These are phyloP conservation scores for Didymella pomorum DNA, from an alignment of 2,329 filamentous ascomycete genomes.

Conservation along the genomic window DNA sequence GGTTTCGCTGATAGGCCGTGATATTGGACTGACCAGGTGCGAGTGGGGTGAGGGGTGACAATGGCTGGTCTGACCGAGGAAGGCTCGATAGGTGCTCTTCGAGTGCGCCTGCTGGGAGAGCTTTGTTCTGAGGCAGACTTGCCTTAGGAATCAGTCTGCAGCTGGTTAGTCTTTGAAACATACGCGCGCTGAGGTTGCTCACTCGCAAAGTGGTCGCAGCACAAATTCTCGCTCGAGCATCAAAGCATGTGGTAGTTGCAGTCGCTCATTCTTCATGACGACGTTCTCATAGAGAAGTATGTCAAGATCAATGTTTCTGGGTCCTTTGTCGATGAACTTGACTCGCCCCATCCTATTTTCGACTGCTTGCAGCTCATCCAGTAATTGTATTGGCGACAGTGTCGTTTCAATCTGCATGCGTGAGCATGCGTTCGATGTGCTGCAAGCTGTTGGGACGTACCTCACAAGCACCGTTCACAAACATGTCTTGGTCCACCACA, in stretches of 20 bases:
- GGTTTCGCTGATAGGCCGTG: constrained; percentile 31
- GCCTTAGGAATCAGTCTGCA: constrained; percentile 38
- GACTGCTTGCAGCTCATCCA: constrained; percentile 84
- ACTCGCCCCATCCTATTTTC: constrained; percentile 80
- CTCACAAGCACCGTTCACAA: constrained; percentile 93
- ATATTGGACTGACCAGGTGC: constrained; percentile 43
- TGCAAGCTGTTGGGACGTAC: constrained; percentile 59
- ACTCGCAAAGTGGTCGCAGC: constrained; percentile 84
- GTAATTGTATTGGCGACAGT: constrained; percentile 75
- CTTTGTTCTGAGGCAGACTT: constrained; percentile 52
- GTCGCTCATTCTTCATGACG: constrained; percentile 70
- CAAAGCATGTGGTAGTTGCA: constrained; percentile 83
- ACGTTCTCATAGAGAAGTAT: constrained; percentile 81
- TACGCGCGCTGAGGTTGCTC: constrained; percentile 38
- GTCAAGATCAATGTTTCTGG: constrained; percentile 92
- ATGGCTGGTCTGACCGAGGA: constrained; percentile 42
- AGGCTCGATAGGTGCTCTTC: constrained; percentile 47
- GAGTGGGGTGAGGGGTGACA: constrained; percentile 53
- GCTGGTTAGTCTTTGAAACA: constrained; percentile 18
- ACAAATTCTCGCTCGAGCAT: constrained; percentile 96
- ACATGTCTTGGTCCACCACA: constrained; percentile 83
- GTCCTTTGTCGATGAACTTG: constrained; percentile 91
- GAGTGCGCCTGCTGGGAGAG: constrained; percentile 55
- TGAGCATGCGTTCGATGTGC: constrained; percentile 12
- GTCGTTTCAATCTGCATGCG: constrained; percentile 76